Base-by-base conservation (phyloP, 2,329 filamentous ascomycete species). In the Diaporthe vaccinii region DNA sequence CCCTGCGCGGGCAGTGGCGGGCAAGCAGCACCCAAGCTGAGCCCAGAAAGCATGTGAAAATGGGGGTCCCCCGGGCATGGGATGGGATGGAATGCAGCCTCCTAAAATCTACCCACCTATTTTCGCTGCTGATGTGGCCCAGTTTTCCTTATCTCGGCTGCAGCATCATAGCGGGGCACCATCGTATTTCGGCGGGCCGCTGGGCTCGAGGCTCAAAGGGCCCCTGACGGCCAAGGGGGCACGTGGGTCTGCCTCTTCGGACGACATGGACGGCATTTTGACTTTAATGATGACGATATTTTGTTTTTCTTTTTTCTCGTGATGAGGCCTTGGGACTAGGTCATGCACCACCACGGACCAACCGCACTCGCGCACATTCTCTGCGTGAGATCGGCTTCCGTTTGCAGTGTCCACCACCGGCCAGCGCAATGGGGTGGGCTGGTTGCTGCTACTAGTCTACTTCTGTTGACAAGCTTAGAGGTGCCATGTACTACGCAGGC, bases 111-210 rank as follows among this genome's bases (percentile, higher is more conserved):
- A 17, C 14, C 36, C 22, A 34, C 62, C 44, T 31, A 34, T 51
- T 36, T 28, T 31, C 28, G 17, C 67, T 15, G 49, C 31, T 46
- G 53, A 36, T 49, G 62, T 36, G 57, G 44, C 44, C 44, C 70
- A 62, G 53, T 20, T 46, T 65, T 14, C 59, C 61, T 72, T 73
- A 73, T 73, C 71, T 65, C 46, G 58, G 58, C 71, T 55, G 46
- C 61, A n/a, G 70, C 71, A 61, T 65, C 71, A 73, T 73, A 73
- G 71, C 71, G 71, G 71, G 71, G 71, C 71, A 36, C 65, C 65
- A 69, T 55, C 49, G 65, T 55, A 55, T 69, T 69, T 55, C 49
- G 20, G 65, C 65, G 65, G 65, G 46, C 65, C 65, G 49, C 65
- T n/a, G 20, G 46, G n/a, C 44, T 28, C 58, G 46, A 53, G 58